Evolutionary conservation across 2,329 filamentous ascomycete genomes (phyloP).

Genomic region (Daldinia eschscholtzii): DNA sequence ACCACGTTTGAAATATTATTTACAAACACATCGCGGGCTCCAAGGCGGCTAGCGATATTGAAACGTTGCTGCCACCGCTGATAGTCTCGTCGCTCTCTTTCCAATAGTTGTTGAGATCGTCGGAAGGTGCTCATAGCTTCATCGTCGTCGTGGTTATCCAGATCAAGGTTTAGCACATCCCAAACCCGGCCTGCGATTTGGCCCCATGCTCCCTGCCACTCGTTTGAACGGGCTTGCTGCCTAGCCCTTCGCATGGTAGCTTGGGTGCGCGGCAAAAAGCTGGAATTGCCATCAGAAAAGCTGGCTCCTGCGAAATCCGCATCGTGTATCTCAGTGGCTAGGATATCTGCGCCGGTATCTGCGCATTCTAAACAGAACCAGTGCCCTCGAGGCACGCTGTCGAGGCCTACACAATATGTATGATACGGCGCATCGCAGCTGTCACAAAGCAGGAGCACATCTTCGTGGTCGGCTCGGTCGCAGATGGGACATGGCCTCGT

Average conservation of each 20-base stretch:
- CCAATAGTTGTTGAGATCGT: conserved; percentile 64
- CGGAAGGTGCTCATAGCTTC: conserved; percentile 66
- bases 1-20: conserved; percentile 69
- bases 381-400: conserved; percentile 78
- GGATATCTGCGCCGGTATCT: conserved; percentile 59
- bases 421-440: conserved; percentile 91
- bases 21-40: conserved; percentile 78
- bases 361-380: conserved; percentile 94
- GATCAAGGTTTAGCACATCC: conserved; percentile 79
- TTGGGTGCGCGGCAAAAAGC: conserved; percentile 67
- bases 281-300: conserved; percentile 49
- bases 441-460: conserved; percentile 89
- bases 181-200: conserved; percentile 71
- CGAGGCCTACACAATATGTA: conserved; percentile 89
- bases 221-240: conserved; percentile 76
- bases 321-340: conserved; percentile 56
- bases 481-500: conserved; percentile 86
- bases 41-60: conserved; percentile 83
- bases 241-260: conserved; percentile 68
- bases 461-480: conserved; percentile 82
- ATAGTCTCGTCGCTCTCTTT: conserved; percentile 68
- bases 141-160: conserved; percentile 89
- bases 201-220: conserved; percentile 91
- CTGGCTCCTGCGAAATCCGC: conserved; percentile 43
- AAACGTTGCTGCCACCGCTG: conserved; percentile 87